Percentiles rank a stretch among this genome's conserved stretches.
Evolutionary conservation across 2,329 filamentous ascomycete species (phyloP).

Genomic region (Fusarium equiseti): DNA sequence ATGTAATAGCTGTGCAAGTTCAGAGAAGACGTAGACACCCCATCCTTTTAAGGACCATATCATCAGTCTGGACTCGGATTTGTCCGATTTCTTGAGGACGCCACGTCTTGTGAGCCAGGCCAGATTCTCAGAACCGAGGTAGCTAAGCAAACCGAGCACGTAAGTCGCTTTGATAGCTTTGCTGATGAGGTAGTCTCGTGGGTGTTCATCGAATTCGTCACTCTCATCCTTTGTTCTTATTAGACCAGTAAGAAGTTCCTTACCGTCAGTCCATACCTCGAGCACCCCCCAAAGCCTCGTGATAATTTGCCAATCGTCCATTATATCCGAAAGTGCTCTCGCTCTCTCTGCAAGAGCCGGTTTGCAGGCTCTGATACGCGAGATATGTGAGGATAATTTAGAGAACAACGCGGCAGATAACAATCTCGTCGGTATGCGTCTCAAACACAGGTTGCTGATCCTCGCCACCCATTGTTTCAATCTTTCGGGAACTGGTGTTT

Average conservation of each 20-base stretch:
- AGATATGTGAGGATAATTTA: fast-evolving
- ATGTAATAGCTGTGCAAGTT: constrained; percentile 19
- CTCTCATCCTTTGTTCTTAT: fast-evolving
- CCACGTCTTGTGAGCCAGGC: constrained; percentile 24
- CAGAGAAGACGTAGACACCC: constrained; percentile 21
- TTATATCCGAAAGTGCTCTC: constrained; percentile 15
- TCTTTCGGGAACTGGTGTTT: constrained; percentile 2
- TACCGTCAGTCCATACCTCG: constrained; percentile 17
- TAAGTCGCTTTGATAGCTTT: constrained; percentile 9
- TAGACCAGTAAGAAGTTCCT: constrained; percentile 8
- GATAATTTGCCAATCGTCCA: constrained; percentile 41
- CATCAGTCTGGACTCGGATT: constrained; percentile 16
- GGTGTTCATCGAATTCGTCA: neutral
- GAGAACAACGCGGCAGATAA: neutral
- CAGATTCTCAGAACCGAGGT: constrained; percentile 14
- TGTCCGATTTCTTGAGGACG: constrained; percentile 10
- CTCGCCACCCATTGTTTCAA: fast-evolving
- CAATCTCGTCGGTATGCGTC: neutral
- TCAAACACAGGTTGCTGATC: fast-evolving
- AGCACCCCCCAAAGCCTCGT: constrained; percentile 32
- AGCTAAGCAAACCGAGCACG: constrained; percentile 17
- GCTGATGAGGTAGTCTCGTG: neutral
- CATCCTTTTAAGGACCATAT: constrained; percentile 25
- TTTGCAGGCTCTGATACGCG: neutral
- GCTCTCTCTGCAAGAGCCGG: constrained; percentile 4